phyloP scores from a whole-genome alignment of 1,284 basidiomycete genomes.

The Peniophora sp. region DNA sequence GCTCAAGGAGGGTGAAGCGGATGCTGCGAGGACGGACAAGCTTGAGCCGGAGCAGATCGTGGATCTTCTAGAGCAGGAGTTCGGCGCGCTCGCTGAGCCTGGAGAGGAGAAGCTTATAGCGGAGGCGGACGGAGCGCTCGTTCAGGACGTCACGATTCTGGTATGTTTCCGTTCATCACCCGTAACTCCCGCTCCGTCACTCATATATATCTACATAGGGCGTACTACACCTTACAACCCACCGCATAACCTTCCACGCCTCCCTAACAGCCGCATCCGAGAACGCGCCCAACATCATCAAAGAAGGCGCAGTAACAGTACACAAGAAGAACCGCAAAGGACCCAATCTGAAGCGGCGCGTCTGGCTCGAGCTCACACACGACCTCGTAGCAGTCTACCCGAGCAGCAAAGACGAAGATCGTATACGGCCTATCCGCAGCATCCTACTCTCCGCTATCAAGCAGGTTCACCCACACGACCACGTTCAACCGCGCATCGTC shows the following conservation, averaged over 20 bases:
- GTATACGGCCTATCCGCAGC: constrained; percentile 43
- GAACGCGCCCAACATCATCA: constrained; percentile 30
- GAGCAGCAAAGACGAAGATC: constrained; percentile 46
- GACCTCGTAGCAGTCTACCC: constrained; percentile 58
- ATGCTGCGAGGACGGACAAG: constrained; percentile 11
- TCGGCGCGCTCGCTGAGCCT: constrained; percentile 32
- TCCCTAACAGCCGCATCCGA: constrained; percentile 39
- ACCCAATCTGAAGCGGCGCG: constrained; percentile 34
- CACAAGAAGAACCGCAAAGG: constrained; percentile 40
- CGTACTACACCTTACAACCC: constrained; percentile 59
- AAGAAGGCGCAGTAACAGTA: constrained; percentile 44
- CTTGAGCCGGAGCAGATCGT: constrained; percentile 31
- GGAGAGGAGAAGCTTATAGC: constrained; percentile 41
- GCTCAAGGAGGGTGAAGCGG: constrained; percentile 13
- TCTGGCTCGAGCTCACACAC: constrained; percentile 57
- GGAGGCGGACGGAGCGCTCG: constrained; percentile 44
- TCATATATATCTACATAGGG: constrained; percentile 28
- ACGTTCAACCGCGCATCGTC: neutral
- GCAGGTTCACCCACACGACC: constrained; percentile 25
- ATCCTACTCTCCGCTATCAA: constrained; percentile 38
- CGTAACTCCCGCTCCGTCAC: neutral
- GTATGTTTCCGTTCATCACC: constrained; percentile 22
- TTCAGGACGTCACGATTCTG: constrained; percentile 41
- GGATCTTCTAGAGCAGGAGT: constrained; percentile 35
- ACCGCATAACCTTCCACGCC: constrained; percentile 60